These are phyloP conservation scores for Ophiocordyceps robertsii DNA, from an alignment of 2,329 filamentous ascomycete genomes.

Conservation along the genomic window DNA sequence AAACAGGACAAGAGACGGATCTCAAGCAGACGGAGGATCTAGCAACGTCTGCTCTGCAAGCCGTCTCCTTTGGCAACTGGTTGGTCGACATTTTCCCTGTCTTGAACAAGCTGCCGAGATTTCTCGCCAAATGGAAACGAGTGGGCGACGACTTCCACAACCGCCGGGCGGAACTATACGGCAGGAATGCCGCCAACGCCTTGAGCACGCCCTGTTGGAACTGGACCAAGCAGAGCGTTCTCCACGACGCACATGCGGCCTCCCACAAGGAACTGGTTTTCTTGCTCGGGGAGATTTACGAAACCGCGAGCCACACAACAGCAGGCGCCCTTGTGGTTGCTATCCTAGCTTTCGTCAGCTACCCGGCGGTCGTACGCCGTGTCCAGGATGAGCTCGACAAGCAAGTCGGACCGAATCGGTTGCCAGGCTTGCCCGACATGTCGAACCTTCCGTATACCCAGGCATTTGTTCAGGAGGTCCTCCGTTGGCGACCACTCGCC, in stretches of 20 bases:
- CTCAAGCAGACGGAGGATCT: slow-evolving; percentile 11
- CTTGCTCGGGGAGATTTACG: slow-evolving; percentile 33
- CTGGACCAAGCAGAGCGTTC: slow-evolving; percentile 2
- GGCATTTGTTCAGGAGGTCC: slow-evolving; percentile 39
- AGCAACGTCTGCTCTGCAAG: slow-evolving; percentile 11
- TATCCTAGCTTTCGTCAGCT: slow-evolving; percentile 1
- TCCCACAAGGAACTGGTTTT: slow-evolving; percentile 24
- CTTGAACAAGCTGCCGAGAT: slow-evolving; percentile 24
- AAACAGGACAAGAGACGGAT: slow-evolving; percentile 10
- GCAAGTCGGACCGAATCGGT: slow-evolving; percentile 31
- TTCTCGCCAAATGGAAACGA: slow-evolving; percentile 21
- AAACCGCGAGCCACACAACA: slow-evolving; percentile 28
- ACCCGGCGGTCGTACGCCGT: not conserved
- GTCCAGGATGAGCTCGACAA: slow-evolving; percentile 39
- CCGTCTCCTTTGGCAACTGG: slow-evolving; percentile 17
- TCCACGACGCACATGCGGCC: not conserved
- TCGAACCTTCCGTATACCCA: slow-evolving; percentile 36
- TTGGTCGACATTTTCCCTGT: slow-evolving; percentile 27
- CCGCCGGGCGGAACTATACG: slow-evolving; percentile 13
- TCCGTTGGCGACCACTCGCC: slow-evolving; percentile 39
- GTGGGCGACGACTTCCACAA: slow-evolving; percentile 18
- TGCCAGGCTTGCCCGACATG: slow-evolving; percentile 34
- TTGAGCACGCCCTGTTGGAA: not conserved
- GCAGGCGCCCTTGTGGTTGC: slow-evolving; percentile 18
- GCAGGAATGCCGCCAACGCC: not conserved